phyloP scores from a whole-genome alignment of 1,284 basidiomycete species.

The Peniophora sp. region DNA sequence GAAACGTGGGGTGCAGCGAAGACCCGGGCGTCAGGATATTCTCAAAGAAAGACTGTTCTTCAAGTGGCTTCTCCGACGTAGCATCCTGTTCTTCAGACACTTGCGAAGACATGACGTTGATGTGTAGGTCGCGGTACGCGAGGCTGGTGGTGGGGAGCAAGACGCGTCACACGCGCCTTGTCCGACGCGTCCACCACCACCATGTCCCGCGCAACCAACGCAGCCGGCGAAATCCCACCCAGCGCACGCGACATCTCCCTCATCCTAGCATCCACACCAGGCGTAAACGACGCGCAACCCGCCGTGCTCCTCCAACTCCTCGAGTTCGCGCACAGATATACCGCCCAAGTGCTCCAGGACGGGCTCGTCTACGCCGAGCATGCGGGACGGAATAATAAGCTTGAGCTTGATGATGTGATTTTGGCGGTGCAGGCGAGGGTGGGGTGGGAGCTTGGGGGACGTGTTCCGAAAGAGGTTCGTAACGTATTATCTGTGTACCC shows the following conservation, averaged over 20 bases:
- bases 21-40: constrained; percentile 65
- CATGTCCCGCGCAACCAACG: constrained; percentile 48
- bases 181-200: constrained; percentile 17
- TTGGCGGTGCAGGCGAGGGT: constrained; percentile 90
- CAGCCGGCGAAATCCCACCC: constrained; percentile 70
- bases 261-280: constrained; percentile 87
- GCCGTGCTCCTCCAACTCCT: constrained; percentile 91
- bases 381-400: constrained; percentile 69
- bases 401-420: constrained; percentile 87
- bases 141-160: no score
- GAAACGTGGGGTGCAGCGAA: constrained; percentile 61
- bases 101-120: background rate
- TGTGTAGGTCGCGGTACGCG: no score
- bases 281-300: constrained; percentile 89
- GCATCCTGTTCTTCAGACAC: background rate
- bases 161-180: no score
- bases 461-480: constrained; percentile 91
- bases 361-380: constrained; percentile 93
- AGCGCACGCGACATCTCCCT: constrained; percentile 91
- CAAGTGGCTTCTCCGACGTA: no score
- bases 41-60: constrained; percentile 30
- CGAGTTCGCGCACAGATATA: constrained; percentile 95
- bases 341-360: constrained; percentile 84
- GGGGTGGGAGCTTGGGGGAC: constrained; percentile 90
- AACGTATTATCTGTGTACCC: background rate